Evolutionary conservation across 345 rosid species (phyloP), one percentile per base, ranked within the genome.

Genomic region (Citrus trifoliata): DNA sequence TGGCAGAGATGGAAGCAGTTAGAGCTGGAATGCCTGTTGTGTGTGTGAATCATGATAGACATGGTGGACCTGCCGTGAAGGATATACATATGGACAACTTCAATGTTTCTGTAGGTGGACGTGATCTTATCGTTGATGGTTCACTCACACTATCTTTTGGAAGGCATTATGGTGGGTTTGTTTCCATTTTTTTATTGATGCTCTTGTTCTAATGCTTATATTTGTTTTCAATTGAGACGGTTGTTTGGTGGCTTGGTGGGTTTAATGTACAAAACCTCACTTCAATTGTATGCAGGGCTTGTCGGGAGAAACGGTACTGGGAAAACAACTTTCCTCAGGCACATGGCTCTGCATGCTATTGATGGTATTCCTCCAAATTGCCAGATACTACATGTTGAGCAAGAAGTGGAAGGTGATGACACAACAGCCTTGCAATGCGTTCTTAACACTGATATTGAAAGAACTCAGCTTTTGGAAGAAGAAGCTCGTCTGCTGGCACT

Each of bases 241-340:
- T 53, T 53, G 58, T 19, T 18, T 53, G 58, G 21, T 53, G 22
- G 58, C 22, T 53, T 6, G 58, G 21, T 53, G 58, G 8, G 22
- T 53, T 53, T 53, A 53, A 53, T 53, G 58, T 18, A 53, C 21
- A 53, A 18, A 53, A 53, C 22, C 7, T 18, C 58, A 53, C 58
- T 53, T 16, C 22, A 40, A 46, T 75, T 80, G 67, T 75, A 46
- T 87, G 74, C 85, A 95, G 99, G 98, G 19, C 97, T 96, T 85
- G 94, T 94, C 75, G 99, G 99, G 80, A 92, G 99, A 84, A 96
- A 96, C 77, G 99, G 99, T 79, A 96, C 99, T 14, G 99, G 99
- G 67, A 96, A 96, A 85, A 96, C 98, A 77, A 96, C 99, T 38
- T 94, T 94, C 82, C 92, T 96, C 63, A 91, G 99, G 92, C 82